phyloP scores from a whole-genome alignment of 208 protist genomes.

The Trypanosomatidae sp. region DNA sequence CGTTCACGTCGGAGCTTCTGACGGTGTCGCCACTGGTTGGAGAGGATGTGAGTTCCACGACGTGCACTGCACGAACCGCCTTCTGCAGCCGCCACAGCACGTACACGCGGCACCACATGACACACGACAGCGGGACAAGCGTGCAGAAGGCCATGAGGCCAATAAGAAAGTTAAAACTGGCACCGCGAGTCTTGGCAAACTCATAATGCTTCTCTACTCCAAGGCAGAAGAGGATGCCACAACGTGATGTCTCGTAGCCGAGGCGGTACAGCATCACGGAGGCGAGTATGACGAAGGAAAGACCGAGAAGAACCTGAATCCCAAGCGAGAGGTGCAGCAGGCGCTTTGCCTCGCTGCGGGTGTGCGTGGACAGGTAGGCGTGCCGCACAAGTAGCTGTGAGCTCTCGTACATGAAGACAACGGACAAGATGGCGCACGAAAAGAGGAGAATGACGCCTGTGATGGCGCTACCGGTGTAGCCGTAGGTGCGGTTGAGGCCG shows the following conservation, averaged over 20 bases:
- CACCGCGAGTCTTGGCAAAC: constrained; percentile 14
- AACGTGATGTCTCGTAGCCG: too few relatives aligned
- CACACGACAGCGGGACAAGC: constrained; percentile 27
- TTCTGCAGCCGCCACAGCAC: background rate
- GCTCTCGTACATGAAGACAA: constrained; percentile 10
- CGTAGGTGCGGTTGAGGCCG: too few relatives aligned
- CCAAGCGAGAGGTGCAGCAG: background rate
- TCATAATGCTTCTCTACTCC: too few relatives aligned
- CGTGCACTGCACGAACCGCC: too few relatives aligned
- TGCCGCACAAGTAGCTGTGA: constrained; percentile 20
- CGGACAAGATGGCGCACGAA: background rate
- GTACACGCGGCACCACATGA: constrained; percentile 15
- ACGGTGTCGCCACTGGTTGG: too few relatives aligned
- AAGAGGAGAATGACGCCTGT: constrained; percentile 10
- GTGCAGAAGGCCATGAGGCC: constrained; percentile 25
- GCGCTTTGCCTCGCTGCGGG: background rate
- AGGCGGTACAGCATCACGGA: too few relatives aligned
- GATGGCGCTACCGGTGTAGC: background rate
- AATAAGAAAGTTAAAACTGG: constrained; percentile 21
- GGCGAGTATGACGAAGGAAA: constrained; percentile 19
- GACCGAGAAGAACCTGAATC: constrained; percentile 5
- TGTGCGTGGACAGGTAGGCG: background rate
- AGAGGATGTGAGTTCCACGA: too few relatives aligned
- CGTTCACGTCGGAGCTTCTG: too few relatives aligned
- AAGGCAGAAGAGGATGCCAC: too few relatives aligned